Percentiles rank a stretch among this genome's conserved stretches.
These are phyloP conservation scores for Cadophora gregata DNA, from an alignment of 2,329 filamentous ascomycete species.

Conservation along the genomic window DNA sequence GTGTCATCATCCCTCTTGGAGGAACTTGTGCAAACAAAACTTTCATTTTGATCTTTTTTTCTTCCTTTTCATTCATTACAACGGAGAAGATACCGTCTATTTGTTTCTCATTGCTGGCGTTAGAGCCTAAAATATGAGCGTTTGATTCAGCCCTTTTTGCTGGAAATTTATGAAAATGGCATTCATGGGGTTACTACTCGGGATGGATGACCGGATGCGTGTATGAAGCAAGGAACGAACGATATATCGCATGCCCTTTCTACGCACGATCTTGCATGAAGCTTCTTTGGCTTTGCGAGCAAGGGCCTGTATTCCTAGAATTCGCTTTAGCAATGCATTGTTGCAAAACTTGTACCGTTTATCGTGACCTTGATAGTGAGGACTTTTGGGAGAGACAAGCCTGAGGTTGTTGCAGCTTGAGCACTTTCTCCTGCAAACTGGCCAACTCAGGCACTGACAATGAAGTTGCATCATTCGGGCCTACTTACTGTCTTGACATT, in stretches of 20 bases:
- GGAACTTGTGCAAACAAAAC: conserved; percentile 25
- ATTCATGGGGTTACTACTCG: conserved; percentile 18
- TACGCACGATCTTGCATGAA: conserved; percentile 20
- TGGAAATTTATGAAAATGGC: conserved; percentile 19
- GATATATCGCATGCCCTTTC: conserved; percentile 15
- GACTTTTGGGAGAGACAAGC: background rate
- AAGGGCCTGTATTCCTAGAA: conserved; percentile 17
- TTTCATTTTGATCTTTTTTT: conserved; percentile 29
- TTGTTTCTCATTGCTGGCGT: conserved; percentile 34
- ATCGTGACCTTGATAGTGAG: background rate
- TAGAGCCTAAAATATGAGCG: conserved; percentile 31
- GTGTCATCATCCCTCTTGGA: conserved; percentile 22
- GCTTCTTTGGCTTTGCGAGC: conserved; percentile 12
- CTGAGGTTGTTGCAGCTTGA: background rate
- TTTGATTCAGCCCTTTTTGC: conserved; percentile 19
- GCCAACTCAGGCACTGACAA: background rate
- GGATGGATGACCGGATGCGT: conserved; percentile 17
- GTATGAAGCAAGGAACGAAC: conserved; percentile 21
- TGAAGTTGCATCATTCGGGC: background rate
- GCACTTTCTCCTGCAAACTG: background rate
- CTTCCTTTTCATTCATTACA: conserved; percentile 23
- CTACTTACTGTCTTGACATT: background rate
- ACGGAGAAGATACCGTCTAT: conserved; percentile 19
- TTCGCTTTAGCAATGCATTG: conserved; percentile 15
- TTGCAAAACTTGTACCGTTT: background rate